These are phyloP conservation scores for Alnus glutinosa DNA, from an alignment of 306 rosid genomes.

Conservation along the genomic window DNA sequence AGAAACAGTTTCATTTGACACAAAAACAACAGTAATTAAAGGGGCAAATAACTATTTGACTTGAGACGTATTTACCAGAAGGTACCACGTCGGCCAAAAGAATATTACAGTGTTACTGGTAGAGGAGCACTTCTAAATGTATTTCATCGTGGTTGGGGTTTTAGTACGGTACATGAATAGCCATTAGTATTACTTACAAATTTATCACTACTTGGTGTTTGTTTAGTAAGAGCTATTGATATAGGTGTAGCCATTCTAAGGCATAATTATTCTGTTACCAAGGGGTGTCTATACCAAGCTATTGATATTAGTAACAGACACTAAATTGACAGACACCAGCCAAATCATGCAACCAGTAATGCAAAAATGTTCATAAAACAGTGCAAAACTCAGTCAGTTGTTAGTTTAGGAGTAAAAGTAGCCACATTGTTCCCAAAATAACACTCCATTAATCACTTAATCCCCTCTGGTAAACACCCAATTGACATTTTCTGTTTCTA, in stretches of 20 bases:
- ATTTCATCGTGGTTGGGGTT: neutral
- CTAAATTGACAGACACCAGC: neutral
- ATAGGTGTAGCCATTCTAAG: neutral
- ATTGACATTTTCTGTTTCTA: neutral
- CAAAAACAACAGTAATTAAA: neutral
- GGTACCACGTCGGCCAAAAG: neutral
- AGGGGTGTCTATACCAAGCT: neutral
- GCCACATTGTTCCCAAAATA: too few species aligned
- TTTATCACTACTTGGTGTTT: neutral
- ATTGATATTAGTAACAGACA: neutral
- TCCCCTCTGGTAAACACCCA: constrained; percentile 10
- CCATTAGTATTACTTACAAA: neutral
- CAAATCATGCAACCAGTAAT: neutral
- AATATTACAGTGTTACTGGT: neutral
- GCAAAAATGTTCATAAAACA: neutral
- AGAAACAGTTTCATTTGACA: constrained; percentile 11
- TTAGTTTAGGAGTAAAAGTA: constrained; percentile 3
- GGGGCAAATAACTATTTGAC: constrained; percentile 5
- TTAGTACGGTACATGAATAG: neutral
- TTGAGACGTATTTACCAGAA: neutral
- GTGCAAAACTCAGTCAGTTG: constrained; percentile 11
- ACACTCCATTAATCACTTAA: neutral
- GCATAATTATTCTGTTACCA: neutral
- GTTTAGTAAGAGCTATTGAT: neutral
- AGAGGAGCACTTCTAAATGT: too few species aligned